These are phyloP conservation scores for Botryococcus braunii DNA, from an alignment of 163 green algal genomes.

Conservation along the genomic window DNA sequence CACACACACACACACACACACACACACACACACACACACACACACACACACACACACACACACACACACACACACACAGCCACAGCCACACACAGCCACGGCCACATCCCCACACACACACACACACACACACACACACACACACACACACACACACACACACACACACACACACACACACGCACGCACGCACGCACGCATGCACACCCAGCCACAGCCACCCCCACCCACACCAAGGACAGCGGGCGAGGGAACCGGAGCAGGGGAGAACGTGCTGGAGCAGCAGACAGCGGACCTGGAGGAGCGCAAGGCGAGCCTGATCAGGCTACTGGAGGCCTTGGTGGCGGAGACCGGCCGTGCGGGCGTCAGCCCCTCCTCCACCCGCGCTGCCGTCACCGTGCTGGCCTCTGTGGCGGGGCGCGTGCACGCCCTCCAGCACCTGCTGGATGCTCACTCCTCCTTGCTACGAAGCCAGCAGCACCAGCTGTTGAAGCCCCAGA, in stretches of 20 bases:
- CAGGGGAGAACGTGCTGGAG: slow-evolving; percentile 8
- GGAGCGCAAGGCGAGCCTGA: slow-evolving; percentile 9
- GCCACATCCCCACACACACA: neutral
- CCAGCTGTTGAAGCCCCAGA: slow-evolving; percentile 23
- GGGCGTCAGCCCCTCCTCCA: neutral
- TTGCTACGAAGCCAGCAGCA: slow-evolving; percentile 16
- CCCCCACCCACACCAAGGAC: neutral
- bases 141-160: neutral
- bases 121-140: neutral
- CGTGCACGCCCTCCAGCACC: slow-evolving; percentile 1
- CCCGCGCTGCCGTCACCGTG: neutral
- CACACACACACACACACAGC: no score
- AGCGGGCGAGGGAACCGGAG: no score
- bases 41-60: no score
- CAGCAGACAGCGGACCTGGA: slow-evolving; percentile 12
- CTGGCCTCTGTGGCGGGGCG: slow-evolving; percentile 12
- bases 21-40: no score
- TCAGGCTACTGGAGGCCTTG: slow-evolving; percentile 2
- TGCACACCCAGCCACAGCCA: neutral
- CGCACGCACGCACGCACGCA: neutral
- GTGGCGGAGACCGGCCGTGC: slow-evolving; percentile 2
- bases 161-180: neutral
- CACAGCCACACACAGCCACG: no score
- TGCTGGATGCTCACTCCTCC: slow-evolving; percentile 15
- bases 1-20: no score